A percentile compares a stretch with the other conserved stretches of the same genome.
phyloP scores from a whole-genome alignment of 768 basidiomycete genomes.

The Podaxis sp. region DNA sequence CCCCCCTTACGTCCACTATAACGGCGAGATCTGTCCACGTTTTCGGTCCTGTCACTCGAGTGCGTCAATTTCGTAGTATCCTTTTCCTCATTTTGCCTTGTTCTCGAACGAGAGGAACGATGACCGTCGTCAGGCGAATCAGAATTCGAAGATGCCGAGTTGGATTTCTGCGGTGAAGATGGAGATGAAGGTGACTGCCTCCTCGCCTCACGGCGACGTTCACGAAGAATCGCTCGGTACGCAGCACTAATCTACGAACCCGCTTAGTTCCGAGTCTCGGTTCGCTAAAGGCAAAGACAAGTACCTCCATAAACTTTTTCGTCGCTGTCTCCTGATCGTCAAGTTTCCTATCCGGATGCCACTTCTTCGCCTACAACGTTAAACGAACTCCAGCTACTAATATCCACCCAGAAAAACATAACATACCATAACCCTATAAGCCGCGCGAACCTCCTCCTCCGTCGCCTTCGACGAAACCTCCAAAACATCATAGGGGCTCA shows the following conservation, averaged over 20 bases:
- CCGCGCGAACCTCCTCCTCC: slow-evolving; percentile 7
- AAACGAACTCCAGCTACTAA: not conserved
- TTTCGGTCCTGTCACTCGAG: not conserved
- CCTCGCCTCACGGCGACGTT: slow-evolving; percentile 3
- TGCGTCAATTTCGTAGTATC: slow-evolving; percentile 2
- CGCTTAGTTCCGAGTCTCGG: not conserved
- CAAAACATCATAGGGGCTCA: slow-evolving; percentile 11
- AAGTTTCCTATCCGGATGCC: slow-evolving; percentile 11
- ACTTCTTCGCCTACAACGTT: slow-evolving; percentile 3
- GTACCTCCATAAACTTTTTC: slow-evolving; percentile 3
- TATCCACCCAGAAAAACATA: not conserved
- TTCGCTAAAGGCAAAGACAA: not conserved
- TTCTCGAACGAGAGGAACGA: slow-evolving; percentile 11
- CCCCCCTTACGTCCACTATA: not conserved
- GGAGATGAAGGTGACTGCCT: slow-evolving; percentile 2
- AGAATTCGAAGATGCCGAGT: slow-evolving; percentile 1
- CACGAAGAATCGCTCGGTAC: slow-evolving; percentile 6
- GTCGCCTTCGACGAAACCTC: slow-evolving; percentile 6
- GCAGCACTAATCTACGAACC: not conserved
- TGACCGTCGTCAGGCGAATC: slow-evolving; percentile 8
- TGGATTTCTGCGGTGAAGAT: not conserved
- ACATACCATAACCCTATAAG: slow-evolving; percentile 10
- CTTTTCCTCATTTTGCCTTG: not conserved
- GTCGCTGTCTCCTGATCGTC: slow-evolving; percentile 10
- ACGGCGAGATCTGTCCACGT: not conserved